phyloP scores from a whole-genome alignment of 2,329 filamentous ascomycete genomes.

The Fulvia fulva region DNA sequence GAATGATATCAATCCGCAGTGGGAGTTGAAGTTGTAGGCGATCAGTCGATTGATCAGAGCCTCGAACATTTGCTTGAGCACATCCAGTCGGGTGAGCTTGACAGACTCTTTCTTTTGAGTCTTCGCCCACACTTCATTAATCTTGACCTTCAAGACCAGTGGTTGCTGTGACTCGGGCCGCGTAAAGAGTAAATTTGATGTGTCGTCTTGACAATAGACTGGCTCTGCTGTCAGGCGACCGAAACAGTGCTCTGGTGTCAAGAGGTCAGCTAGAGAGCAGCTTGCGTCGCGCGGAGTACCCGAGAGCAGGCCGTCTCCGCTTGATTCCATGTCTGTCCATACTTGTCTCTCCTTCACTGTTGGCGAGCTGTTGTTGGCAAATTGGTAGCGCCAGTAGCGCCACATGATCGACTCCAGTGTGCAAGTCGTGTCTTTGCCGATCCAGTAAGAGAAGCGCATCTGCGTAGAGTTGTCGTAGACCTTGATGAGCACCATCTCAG shows the following conservation, averaged over 20 bases:
- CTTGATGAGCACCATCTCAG: conserved; percentile 18
- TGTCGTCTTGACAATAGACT: conserved; percentile 13
- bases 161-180: too few species aligned
- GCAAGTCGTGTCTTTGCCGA: conserved; percentile 19
- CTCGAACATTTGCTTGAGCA: conserved; percentile 38
- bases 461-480: conserved; percentile 7
- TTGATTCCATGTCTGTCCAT: conserved; percentile 11
- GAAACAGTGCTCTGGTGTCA: conserved; percentile 18
- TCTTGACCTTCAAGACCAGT: conserved; percentile 22
- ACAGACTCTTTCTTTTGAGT: background rate
- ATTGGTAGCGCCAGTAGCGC: conserved; percentile 26
- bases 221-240: conserved; percentile 23
- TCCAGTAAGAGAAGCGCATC: conserved; percentile 26
- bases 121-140: background rate
- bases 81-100: conserved; percentile 29
- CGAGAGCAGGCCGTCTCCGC: conserved; percentile 11
- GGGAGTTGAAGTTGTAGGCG: conserved; percentile 37
- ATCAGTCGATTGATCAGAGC: conserved; percentile 36
- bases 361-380: background rate
- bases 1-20: conserved; percentile 37
- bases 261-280: conserved; percentile 10
- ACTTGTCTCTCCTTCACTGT: conserved; percentile 1
- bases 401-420: conserved; percentile 23
- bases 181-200: too few species aligned
- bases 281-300: conserved; percentile 1